Evolutionary conservation across 306 rosid species (phyloP), one percentile per base, ranked within the genome.

Genomic region (Rosa multiflora): DNA sequence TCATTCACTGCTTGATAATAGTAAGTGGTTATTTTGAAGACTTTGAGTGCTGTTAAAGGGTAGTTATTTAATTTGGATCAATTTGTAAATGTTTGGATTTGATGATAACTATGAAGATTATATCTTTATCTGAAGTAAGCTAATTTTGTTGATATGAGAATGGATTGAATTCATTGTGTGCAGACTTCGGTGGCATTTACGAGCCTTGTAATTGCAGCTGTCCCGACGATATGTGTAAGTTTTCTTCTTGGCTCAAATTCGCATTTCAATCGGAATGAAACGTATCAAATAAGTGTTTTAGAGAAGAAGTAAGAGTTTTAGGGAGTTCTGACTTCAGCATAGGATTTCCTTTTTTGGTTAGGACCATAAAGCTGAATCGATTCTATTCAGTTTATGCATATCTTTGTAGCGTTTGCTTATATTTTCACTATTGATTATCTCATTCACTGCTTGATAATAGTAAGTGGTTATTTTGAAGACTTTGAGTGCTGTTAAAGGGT

Each of bases 151-250:
- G 68, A 74, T 74, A 13, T 56, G 63, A 72, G 63, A 17, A 66
- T 69, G 76, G 23, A 75, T 78, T 85, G 18, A 70, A 70, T 49
- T 58, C 59, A 10, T 78, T 83, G 35, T 82, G 21, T 86, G 89
- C 94, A 91, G 98, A 88, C 96, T 83, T 91, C 93, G 10, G 93
- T 90, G 85, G 97, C 99, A 73, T 95, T 95, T 83, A 76, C 94
- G 6, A 86, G 98, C 94, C 86, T 95, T 72, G 97, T 93, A 75
- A 59, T 83, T 82, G 96, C 97, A 21, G 94, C 98, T 46, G 89
- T 95, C 64, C 99, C 99, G 29, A 82, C 97, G 20, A 79, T 93
- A 52, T 78, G 83, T 83, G 99, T 93, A 87, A 93, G 97, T 88
- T 73, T 35, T 71, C 35, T 20, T 10, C 26, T 23, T 23, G 26